phyloP scores from a whole-genome alignment of 2,329 filamentous ascomycete genomes.

The Pseudogymnoascus pannorum region DNA sequence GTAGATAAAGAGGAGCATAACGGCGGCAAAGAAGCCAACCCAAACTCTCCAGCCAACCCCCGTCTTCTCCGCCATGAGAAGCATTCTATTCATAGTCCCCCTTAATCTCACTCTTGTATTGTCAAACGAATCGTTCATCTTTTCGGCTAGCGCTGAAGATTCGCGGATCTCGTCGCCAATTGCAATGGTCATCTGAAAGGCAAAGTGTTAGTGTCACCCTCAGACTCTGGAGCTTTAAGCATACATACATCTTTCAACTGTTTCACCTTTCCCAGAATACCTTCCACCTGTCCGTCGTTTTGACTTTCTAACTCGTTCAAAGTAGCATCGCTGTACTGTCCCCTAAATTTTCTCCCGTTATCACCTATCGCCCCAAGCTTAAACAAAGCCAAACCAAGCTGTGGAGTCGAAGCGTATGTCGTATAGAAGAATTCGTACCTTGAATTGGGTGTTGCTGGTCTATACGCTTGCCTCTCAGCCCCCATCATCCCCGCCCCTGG shows the following conservation, averaged over 20 bases:
- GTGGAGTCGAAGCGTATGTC: neutral
- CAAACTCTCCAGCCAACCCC: conserved; percentile 96
- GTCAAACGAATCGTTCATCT: conserved; percentile 95
- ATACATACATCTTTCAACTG: conserved; percentile 76
- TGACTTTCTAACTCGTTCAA: conserved; percentile 92
- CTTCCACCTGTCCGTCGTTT: conserved; percentile 82
- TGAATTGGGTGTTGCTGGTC: conserved; percentile 64
- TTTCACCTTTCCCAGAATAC: conserved; percentile 84
- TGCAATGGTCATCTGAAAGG: conserved; percentile 68
- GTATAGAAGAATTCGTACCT: conserved; percentile 40
- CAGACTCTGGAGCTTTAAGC: neutral
- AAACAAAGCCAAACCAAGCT: neutral
- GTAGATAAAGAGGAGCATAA: conserved; percentile 78
- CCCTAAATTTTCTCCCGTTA: conserved; percentile 40
- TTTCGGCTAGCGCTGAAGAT: conserved; percentile 78
- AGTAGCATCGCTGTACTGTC: conserved; percentile 88
- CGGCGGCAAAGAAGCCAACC: conserved; percentile 79
- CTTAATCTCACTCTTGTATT: conserved; percentile 70
- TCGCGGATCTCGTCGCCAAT: conserved; percentile 96
- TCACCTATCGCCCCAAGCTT: neutral
- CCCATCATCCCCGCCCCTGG: conserved; percentile 24
- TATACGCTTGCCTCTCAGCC: conserved; percentile 39
- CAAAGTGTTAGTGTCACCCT: neutral
- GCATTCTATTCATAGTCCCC: conserved; percentile 95
- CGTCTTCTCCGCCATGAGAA: conserved; percentile 87